Conservation (phyloP, 768 basidiomycete species). For the Lyophyllum atratum region DNA sequence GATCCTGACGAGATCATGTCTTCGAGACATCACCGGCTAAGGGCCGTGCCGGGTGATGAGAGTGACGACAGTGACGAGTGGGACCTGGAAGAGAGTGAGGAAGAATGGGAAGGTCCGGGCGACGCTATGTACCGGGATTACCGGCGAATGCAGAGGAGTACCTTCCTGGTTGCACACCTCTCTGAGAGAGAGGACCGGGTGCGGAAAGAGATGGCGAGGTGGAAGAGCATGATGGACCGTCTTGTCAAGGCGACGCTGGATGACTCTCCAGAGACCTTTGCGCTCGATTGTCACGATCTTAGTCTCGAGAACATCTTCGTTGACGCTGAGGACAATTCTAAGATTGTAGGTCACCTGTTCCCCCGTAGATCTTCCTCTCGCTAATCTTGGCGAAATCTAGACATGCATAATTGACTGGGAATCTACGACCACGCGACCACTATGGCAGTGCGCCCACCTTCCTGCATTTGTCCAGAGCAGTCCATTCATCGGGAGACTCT, state of each 20-base stretch:
- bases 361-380: background rate
- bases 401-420: slow-evolving; percentile 92
- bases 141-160: slow-evolving; percentile 75
- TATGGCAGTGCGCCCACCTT: slow-evolving; percentile 84
- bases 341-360: slow-evolving; percentile 58
- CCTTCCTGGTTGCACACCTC: slow-evolving; percentile 76
- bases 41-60: slow-evolving; percentile 69
- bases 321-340: slow-evolving; percentile 63
- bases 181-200: slow-evolving; percentile 63
- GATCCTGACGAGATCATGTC: slow-evolving; percentile 77
- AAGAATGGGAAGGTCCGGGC: slow-evolving; percentile 77
- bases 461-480: slow-evolving; percentile 81
- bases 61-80: slow-evolving; percentile 81
- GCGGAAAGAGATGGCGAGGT: slow-evolving; percentile 69
- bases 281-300: slow-evolving; percentile 83
- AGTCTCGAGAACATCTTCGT: slow-evolving; percentile 87
- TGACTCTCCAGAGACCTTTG: slow-evolving; percentile 56
- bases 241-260: slow-evolving; percentile 35
- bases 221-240: slow-evolving; percentile 67
- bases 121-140: slow-evolving; percentile 84
- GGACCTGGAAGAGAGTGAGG: slow-evolving; percentile 78
- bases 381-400: slow-evolving; percentile 38
- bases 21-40: slow-evolving; percentile 69
- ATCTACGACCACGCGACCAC: slow-evolving; percentile 82
- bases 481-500: slow-evolving; percentile 70